These are phyloP conservation scores for Claviceps paspali DNA, from an alignment of 2,329 filamentous ascomycete genomes.

Conservation along the genomic window DNA sequence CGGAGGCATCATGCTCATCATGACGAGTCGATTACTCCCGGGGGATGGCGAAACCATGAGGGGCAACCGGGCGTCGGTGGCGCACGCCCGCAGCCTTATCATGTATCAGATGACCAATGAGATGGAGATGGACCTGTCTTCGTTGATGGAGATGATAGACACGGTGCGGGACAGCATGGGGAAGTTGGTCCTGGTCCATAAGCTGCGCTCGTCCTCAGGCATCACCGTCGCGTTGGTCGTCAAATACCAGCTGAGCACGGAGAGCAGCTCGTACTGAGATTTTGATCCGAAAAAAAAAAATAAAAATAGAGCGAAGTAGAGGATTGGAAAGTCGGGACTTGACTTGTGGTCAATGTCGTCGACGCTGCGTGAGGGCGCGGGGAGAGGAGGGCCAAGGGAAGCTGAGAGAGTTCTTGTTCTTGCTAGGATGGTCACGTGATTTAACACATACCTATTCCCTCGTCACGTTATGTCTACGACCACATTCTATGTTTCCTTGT, in stretches of 20 bases:
- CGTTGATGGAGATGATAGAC: not conserved
- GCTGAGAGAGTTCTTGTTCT: too few species aligned
- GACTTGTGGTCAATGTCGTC: too few species aligned
- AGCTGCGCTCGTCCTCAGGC: not conserved
- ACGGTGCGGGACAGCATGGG: conserved; percentile 1
- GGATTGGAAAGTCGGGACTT: too few species aligned
- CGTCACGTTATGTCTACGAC: too few species aligned
- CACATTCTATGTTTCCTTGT: too few species aligned
- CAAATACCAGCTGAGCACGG: not conserved
- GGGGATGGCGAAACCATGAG: not conserved
- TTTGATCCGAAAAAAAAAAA: too few species aligned
- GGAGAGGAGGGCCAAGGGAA: too few species aligned
- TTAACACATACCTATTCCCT: too few species aligned
- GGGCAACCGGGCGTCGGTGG: not conserved
- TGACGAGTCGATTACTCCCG: conserved; percentile 1
- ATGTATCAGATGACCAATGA: conserved; percentile 3
- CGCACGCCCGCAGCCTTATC: not conserved
- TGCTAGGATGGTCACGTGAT: too few species aligned
- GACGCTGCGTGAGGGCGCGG: too few species aligned
- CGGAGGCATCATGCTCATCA: conserved; percentile 2
- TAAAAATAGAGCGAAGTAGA: too few species aligned
- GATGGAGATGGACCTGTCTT: conserved; percentile 4
- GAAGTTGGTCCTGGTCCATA: not conserved
- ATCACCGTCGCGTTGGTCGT: not conserved
- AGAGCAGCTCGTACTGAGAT: not conserved